Evolutionary conservation across 768 basidiomycete species (phyloP).

Genomic region (Phlebiopsis flavidoalba): DNA sequence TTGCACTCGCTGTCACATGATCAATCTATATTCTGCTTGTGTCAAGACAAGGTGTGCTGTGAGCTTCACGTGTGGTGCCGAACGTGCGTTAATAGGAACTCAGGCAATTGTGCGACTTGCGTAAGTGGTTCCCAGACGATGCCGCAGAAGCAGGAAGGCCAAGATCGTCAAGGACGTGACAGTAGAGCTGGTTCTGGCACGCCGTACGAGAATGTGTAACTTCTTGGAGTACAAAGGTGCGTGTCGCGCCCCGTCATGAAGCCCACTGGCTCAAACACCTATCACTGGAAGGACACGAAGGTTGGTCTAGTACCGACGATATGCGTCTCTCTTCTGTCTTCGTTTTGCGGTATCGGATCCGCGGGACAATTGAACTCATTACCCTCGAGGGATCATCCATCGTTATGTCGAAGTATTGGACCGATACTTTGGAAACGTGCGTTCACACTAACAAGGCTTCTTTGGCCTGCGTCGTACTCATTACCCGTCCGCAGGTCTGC

Average conservation of each 20-base stretch:
- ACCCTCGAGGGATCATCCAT: slow-evolving; percentile 91
- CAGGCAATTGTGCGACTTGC: slow-evolving; percentile 91
- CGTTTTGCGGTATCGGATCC: slow-evolving; percentile 77
- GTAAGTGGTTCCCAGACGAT: slow-evolving; percentile 95
- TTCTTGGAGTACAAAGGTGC: slow-evolving; percentile 94
- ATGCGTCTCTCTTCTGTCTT: slow-evolving; percentile 97
- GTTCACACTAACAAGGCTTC: slow-evolving; percentile 5
- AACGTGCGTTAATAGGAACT: neutral
- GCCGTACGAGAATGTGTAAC: slow-evolving; percentile 91
- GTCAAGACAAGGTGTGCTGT: slow-evolving; percentile 74
- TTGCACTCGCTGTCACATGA: slow-evolving; percentile 42
- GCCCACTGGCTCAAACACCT: slow-evolving; percentile 21
- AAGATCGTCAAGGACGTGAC: slow-evolving; percentile 97
- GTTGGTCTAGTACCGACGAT: slow-evolving; percentile 93
- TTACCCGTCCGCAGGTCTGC: slow-evolving; percentile 53
- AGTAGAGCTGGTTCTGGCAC: slow-evolving; percentile 82
- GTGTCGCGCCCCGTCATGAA: neutral
- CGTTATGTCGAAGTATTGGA: slow-evolving; percentile 91
- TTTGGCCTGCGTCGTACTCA: neutral
- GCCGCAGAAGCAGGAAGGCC: slow-evolving; percentile 69
- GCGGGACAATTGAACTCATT: slow-evolving; percentile 88
- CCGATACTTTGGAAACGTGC: slow-evolving; percentile 81
- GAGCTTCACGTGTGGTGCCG: neutral
- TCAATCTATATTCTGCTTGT: slow-evolving; percentile 93
- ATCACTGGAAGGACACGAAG: slow-evolving; percentile 59